Conservation (phyloP, 257 asterid species). For the Handroanthus guayacan region DNA sequence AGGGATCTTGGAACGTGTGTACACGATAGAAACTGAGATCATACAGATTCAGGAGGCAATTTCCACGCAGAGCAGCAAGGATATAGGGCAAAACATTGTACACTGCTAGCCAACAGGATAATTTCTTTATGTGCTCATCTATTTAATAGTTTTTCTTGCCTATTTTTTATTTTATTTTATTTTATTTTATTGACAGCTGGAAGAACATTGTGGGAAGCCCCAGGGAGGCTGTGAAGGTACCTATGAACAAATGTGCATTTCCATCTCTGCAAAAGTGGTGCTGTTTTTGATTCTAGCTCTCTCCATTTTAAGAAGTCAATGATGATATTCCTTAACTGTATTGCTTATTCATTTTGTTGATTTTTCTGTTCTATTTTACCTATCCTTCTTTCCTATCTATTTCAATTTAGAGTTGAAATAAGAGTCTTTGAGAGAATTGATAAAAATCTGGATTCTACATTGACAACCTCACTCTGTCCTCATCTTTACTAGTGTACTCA, state of each 20-base stretch:
- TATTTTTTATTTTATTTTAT: slow-evolving; percentile 1
- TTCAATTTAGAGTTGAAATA: slow-evolving; percentile 12
- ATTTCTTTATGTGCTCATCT: slow-evolving; percentile 19
- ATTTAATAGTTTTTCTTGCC: not conserved
- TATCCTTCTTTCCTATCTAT: not conserved
- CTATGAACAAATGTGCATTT: not conserved
- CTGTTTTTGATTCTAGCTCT: not conserved
- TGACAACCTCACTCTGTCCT: slow-evolving; percentile 3
- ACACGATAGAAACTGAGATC: slow-evolving; percentile 69
- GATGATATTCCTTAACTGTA: not conserved
- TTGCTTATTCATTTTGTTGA: slow-evolving; percentile 6
- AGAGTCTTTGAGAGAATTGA: not conserved
- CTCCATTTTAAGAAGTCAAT: not conserved
- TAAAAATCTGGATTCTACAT: slow-evolving; percentile 8
- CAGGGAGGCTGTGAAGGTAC: slow-evolving; percentile 55
- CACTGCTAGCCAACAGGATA: slow-evolving; percentile 26
- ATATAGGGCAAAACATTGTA: slow-evolving; percentile 52
- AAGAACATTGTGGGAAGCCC: slow-evolving; percentile 51
- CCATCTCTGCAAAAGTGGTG: slow-evolving; percentile 13
- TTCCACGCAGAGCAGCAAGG: slow-evolving; percentile 54
- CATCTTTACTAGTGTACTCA: not conserved
- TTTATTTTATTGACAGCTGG: slow-evolving; percentile 44
- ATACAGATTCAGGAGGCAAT: slow-evolving; percentile 73
- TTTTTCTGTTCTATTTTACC: slow-evolving; percentile 20
- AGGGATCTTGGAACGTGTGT: slow-evolving; percentile 73